Evolutionary conservation across 352 stramenopile genomes (phyloP).

Genomic region (Globisporangium megalacanthum): DNA sequence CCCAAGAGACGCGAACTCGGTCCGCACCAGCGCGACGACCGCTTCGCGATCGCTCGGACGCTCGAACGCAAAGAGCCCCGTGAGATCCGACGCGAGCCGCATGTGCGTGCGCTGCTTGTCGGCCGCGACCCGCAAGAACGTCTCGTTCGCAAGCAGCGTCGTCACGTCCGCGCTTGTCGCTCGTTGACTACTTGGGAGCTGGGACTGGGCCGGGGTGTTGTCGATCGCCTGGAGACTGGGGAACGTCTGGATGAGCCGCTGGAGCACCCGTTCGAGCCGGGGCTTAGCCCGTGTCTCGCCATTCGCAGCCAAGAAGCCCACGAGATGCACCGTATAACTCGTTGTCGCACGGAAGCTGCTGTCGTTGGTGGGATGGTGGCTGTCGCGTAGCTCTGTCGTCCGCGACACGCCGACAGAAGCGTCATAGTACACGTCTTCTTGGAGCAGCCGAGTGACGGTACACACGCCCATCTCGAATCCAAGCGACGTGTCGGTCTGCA

Average conservation of each 20-base stretch:
- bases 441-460: conserved; percentile 30
- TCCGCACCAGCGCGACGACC: conserved; percentile 26
- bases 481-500: conserved; percentile 16
- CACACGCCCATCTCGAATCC: conserved; percentile 34
- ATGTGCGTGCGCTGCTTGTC: conserved; percentile 47
- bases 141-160: conserved; percentile 6
- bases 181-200: not conserved
- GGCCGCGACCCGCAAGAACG: conserved; percentile 14
- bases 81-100: conserved; percentile 40
- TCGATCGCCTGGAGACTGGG: conserved; percentile 17
- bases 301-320: conserved; percentile 25
- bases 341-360: conserved; percentile 27
- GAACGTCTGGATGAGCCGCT: conserved; percentile 25
- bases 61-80: conserved; percentile 37
- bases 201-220: not conserved
- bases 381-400: not conserved
- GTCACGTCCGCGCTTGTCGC: not conserved
- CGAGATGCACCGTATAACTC: conserved; percentile 27
- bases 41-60: conserved; percentile 25
- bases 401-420: conserved; percentile 4
- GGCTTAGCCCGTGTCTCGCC: conserved; percentile 11
- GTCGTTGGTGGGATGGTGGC: not conserved
- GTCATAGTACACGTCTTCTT: conserved; percentile 45
- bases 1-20: conserved; percentile 15
- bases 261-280: conserved; percentile 28